Conservation (phyloP, 495 filamentous ascomycete genomes). For the Sporormia fimetaria region DNA sequence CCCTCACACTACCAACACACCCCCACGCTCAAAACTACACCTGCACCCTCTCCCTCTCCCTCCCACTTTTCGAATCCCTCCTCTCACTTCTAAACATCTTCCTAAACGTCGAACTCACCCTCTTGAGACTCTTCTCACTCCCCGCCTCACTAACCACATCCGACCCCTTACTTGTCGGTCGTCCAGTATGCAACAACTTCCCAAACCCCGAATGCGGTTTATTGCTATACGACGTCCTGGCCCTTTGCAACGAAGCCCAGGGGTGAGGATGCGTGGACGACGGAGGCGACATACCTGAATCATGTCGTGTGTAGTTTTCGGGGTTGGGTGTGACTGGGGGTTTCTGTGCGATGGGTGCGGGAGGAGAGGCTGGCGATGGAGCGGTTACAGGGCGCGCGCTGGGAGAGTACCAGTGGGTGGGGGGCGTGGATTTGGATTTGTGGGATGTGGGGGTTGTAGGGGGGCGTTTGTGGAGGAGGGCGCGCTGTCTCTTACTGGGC, state of each 20-base stretch:
- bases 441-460: background rate
- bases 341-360: background rate
- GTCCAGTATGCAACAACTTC: background rate
- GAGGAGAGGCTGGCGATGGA: too few species aligned
- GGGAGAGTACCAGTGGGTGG: background rate
- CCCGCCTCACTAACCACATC: background rate
- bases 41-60: too few species aligned
- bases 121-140: constrained; percentile 1
- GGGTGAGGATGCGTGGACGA: background rate
- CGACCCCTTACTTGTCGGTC: background rate
- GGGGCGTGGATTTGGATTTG: background rate
- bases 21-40: too few species aligned
- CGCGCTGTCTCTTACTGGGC: background rate
- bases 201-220: constrained; percentile 1
- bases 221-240: background rate
- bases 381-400: too few species aligned
- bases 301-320: too few species aligned
- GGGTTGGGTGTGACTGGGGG: background rate
- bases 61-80: background rate
- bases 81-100: constrained; percentile 8
- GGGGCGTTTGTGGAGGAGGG: constrained; percentile 6
- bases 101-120: constrained; percentile 1
- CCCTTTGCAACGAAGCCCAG: background rate
- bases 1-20: too few species aligned
- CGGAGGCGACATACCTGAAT: background rate